A percentile compares a stretch with the other conserved stretches of the same genome.
phyloP scores from a whole-genome alignment of 2,329 filamentous ascomycete species.

The Pochonia chlamydosporia region DNA sequence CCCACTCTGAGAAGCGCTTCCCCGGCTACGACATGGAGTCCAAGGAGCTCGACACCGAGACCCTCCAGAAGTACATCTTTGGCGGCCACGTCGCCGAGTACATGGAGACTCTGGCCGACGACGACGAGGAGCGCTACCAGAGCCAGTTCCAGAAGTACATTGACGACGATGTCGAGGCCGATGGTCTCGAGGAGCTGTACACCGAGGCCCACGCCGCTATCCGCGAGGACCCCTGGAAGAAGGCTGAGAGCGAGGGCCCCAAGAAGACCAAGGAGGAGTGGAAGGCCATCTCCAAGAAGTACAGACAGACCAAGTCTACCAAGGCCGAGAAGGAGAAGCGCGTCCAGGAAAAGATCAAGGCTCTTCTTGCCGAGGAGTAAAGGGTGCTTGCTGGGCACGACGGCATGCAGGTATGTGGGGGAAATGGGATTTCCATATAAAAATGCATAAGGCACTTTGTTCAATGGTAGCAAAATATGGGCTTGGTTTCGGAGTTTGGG shows the following conservation, averaged over 20 bases:
- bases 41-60: constrained; percentile 97
- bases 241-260: constrained; percentile 64
- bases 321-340: constrained; percentile 77
- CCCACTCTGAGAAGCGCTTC: constrained; percentile 99
- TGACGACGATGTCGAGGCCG: constrained; percentile 92
- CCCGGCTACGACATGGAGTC: constrained; percentile 94
- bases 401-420: constrained; percentile 19
- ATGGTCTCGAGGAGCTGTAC: constrained; percentile 96
- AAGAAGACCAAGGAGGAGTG: constrained; percentile 98
- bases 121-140: constrained; percentile 99
- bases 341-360: constrained; percentile 87
- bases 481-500: constrained; percentile 34
- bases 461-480: constrained; percentile 8
- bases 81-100: constrained; percentile 98
- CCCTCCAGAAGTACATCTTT: constrained; percentile 98
- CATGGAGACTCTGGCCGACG: constrained; percentile 99
- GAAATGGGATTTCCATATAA: constrained; percentile 2
- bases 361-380: constrained; percentile 56
- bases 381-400: constrained; percentile 15
- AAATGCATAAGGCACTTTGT: neutral
- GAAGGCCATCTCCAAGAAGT: constrained; percentile 94
- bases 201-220: constrained; percentile 91
- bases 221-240: constrained; percentile 97
- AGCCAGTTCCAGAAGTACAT: constrained; percentile 97
- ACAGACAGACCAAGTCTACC: constrained; percentile 69